Evolutionary conservation across 192 early-diverging fungal genomes (phyloP).

Genomic region (Phycomyces blakesleeanus): DNA sequence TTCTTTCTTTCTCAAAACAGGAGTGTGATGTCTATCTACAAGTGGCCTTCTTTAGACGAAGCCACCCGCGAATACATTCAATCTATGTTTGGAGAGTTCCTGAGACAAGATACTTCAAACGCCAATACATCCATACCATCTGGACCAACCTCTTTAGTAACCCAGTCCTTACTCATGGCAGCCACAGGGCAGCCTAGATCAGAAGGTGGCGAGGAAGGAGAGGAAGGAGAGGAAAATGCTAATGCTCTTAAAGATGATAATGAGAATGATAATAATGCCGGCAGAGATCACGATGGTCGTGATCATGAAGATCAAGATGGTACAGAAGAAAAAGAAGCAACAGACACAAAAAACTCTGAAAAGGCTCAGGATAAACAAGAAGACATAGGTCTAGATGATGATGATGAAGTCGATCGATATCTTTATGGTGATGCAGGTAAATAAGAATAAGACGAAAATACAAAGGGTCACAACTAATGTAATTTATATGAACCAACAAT

Average conservation of each 20-base stretch:
- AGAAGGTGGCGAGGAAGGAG: background rate
- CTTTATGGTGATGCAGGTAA: conserved; percentile 21
- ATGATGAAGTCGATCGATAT: conserved; percentile 28
- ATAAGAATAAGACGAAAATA: conserved; percentile 1
- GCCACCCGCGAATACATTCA: conserved; percentile 22
- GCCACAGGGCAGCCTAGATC: background rate
- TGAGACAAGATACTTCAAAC: conserved; percentile 2
- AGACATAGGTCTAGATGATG: conserved; percentile 6
- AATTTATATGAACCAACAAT: too few relatives aligned
- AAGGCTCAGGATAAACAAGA: background rate
- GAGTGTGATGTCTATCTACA: conserved; percentile 29
- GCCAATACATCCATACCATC: background rate
- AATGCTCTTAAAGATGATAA: background rate
- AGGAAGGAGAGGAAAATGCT: background rate
- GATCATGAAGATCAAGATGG: background rate
- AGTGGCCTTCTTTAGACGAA: conserved; percentile 22
- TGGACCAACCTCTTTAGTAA: conserved; percentile 2
- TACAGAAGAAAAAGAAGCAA: background rate
- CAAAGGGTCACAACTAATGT: too few relatives aligned
- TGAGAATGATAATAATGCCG: background rate
- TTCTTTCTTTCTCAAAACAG: conserved; percentile 5
- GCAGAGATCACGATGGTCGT: conserved; percentile 4
- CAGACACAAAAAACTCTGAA: background rate
- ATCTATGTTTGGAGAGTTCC: conserved; percentile 25
- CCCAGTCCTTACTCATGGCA: conserved; percentile 5